These are phyloP conservation scores for Exobasidium rhododendri DNA, from an alignment of 1,284 basidiomycete species.

Conservation along the genomic window DNA sequence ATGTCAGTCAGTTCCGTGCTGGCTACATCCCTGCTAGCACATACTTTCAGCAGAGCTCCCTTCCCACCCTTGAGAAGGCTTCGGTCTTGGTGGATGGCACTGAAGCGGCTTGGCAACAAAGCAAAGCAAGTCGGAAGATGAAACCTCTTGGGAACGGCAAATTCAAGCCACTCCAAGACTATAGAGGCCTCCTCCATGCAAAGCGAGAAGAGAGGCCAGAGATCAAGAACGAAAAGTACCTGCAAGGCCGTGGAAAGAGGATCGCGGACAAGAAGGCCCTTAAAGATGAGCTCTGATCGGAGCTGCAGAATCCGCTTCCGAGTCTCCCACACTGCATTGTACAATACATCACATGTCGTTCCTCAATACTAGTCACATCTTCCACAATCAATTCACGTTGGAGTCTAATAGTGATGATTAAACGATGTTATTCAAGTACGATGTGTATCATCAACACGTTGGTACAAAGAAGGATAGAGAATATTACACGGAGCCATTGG, in stretches of 20 bases:
- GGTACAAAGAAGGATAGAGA: too few relatives aligned
- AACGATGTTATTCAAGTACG: too few relatives aligned
- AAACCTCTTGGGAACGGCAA: slow-evolving; percentile 33
- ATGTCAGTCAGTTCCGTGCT: slow-evolving; percentile 11
- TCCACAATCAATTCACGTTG: too few relatives aligned
- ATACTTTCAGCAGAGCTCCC: not conserved
- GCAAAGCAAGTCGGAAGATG: not conserved
- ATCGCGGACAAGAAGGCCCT: slow-evolving; percentile 19
- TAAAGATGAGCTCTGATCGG: too few relatives aligned
- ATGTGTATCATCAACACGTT: too few relatives aligned
- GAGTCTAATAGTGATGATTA: too few relatives aligned
- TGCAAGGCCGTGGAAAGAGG: slow-evolving; percentile 24
- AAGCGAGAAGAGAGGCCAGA: slow-evolving; percentile 25
- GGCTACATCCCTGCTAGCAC: not conserved
- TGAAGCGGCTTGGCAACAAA: not conserved
- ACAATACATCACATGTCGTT: too few relatives aligned
- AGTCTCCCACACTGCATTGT: too few relatives aligned
- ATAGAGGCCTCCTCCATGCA: slow-evolving; percentile 17
- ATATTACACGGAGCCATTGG: not conserved
- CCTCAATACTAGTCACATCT: too few relatives aligned
- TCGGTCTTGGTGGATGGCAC: slow-evolving; percentile 3
- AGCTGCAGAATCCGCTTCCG: too few relatives aligned
- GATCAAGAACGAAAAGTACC: slow-evolving; percentile 28
- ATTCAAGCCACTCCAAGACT: slow-evolving; percentile 18
- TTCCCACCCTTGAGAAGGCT: slow-evolving; percentile 3